Evolutionary conservation across 192 early-diverging fungal species (phyloP), one percentile per base, ranked within the genome.

Genomic region (Coemansia javaensis): DNA sequence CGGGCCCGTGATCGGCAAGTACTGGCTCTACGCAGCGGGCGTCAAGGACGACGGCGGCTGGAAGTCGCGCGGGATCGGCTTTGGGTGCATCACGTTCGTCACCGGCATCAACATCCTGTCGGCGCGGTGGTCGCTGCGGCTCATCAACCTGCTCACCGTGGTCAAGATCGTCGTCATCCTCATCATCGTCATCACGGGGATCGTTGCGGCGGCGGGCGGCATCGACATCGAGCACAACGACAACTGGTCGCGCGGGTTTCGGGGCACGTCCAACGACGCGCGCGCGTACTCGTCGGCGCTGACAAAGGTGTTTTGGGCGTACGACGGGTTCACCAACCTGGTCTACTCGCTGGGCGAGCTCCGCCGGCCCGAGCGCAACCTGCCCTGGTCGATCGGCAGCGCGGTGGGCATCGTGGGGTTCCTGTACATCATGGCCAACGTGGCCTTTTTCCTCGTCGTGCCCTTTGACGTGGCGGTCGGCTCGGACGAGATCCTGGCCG

Each of bases 321-420:
- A 81, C 59, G 73, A 77, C 28, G 78, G 81, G 11, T 85, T 83
- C 81, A 83, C 84, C 28, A 90, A 89, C 47, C 57, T 90, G 14
- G 87, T 87, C 45, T 90, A 89, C 53, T 82, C 85, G 35, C 80
- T 88, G 35, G 86, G 85, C 35, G 91, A 93, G 76, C 85, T 93
- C 77, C 84, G 87, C 53, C 71, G 81, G 36, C 91, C 91, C 22
- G 77, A 83, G 7, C 80, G 81, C 22, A 90, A 90, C 49, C 62
- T 91, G 32, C 89, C 88, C 12, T 79, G 82, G 47, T 85, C 89
- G 5, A 85, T 86, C n/a, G 80, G 87, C 48, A 78, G 85, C 14
- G 83, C 88, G 0, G 77, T 93, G 14, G 79, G 77, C 5, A 59
- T 87, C 25, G 83, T 87, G 21, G 81, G 87, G 2, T 36, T 83